These are phyloP conservation scores for Trichoderma sp. DNA, from an alignment of 2,329 filamentous ascomycete species.

Conservation along the genomic window DNA sequence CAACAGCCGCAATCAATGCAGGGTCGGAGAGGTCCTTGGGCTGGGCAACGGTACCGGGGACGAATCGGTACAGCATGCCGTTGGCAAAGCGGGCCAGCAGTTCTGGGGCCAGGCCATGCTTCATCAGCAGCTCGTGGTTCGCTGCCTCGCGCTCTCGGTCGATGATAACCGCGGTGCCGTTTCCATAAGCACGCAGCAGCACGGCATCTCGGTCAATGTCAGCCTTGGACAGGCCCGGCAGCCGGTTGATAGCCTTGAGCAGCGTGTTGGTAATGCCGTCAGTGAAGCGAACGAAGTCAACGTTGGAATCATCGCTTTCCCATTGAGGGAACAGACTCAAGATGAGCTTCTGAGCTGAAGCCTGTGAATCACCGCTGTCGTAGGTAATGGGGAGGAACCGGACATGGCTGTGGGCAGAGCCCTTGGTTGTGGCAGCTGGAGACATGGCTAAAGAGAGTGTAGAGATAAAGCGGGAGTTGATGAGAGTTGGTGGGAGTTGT, in stretches of 20 bases:
- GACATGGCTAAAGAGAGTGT: constrained; percentile 33
- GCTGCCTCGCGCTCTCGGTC: constrained; percentile 83
- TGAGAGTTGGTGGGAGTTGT: not conserved
- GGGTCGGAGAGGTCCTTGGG: constrained; percentile 77
- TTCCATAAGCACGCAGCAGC: constrained; percentile 88
- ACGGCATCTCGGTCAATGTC: constrained; percentile 83
- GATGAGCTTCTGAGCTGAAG: constrained; percentile 78
- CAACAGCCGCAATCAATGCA: constrained; percentile 79
- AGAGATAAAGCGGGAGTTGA: not conserved
- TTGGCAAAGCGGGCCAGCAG: constrained; percentile 93
- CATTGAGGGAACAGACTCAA: constrained; percentile 81
- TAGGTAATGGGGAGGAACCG: constrained; percentile 75
- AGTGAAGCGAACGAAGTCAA: constrained; percentile 89
- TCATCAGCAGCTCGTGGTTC: constrained; percentile 84
- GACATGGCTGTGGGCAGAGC: constrained; percentile 46
- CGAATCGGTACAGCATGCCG: constrained; percentile 91
- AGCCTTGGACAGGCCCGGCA: constrained; percentile 64
- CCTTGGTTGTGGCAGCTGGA: constrained; percentile 35
- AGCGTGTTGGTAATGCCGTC: constrained; percentile 98
- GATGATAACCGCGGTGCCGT: constrained; percentile 92
- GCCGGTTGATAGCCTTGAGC: constrained; percentile 72
- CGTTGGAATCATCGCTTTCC: constrained; percentile 68
- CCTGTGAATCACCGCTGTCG: constrained; percentile 72
- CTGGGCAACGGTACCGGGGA: constrained; percentile 76
- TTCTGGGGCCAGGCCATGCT: constrained; percentile 78